Evolutionary conservation across 768 basidiomycete genomes (phyloP).

Genomic region (Cytidiella melzeri): DNA sequence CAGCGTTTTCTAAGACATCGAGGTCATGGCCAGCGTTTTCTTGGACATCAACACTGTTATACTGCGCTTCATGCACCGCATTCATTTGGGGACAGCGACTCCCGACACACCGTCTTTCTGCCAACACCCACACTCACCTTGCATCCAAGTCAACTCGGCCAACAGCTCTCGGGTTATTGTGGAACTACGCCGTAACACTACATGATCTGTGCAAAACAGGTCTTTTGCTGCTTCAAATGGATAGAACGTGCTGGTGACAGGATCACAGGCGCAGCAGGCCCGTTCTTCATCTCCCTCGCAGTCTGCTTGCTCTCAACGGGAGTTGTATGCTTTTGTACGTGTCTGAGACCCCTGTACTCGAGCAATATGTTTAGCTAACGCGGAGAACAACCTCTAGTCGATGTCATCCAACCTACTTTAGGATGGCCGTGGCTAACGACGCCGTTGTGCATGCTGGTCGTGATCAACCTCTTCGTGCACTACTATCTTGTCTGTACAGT

Average conservation of each 20-base stretch:
- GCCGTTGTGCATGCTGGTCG: conserved; percentile 70
- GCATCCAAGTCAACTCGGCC: too few species aligned
- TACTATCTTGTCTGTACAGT: conserved; percentile 85
- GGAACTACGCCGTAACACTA: too few species aligned
- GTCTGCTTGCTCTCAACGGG: conserved; percentile 64
- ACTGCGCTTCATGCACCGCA: too few species aligned
- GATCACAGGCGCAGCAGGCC: conserved; percentile 87
- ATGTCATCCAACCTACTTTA: conserved; percentile 66
- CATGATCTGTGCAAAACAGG: conserved; percentile 24
- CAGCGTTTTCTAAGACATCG: too few species aligned
- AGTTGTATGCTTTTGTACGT: conserved; percentile 76
- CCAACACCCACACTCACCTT: too few species aligned
- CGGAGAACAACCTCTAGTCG: conserved; percentile 47
- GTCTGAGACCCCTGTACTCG: background rate
- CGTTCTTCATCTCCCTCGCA: conserved; percentile 83
- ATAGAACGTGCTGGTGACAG: conserved; percentile 73
- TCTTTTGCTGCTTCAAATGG: conserved; percentile 56
- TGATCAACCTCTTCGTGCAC: conserved; percentile 69
- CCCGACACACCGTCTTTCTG: too few species aligned
- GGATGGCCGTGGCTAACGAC: conserved; percentile 51
- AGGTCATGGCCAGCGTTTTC: too few species aligned
- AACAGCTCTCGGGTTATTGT: too few species aligned
- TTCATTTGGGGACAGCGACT: too few species aligned
- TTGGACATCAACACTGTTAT: too few species aligned
- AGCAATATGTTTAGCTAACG: conserved; percentile 23